These are phyloP conservation scores for Glomus cerebriforme DNA, from an alignment of 192 early-diverging fungal genomes.

Conservation along the genomic window DNA sequence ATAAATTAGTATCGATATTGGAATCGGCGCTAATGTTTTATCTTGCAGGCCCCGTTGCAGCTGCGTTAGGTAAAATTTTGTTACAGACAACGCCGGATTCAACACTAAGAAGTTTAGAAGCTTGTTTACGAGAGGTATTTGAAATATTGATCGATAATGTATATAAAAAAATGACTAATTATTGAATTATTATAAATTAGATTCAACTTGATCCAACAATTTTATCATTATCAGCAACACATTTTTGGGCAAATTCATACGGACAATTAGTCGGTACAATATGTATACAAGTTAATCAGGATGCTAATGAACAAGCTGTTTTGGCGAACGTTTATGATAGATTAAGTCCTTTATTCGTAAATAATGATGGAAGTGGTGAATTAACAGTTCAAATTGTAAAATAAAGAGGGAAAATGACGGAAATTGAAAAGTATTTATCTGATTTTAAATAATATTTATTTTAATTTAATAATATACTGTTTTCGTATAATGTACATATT, in stretches of 20 bases:
- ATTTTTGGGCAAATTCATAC: constrained; percentile 61
- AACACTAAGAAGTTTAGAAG: constrained; percentile 46
- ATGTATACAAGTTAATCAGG: constrained; percentile 45
- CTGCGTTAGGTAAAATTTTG: constrained; percentile 51
- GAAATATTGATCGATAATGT: neutral
- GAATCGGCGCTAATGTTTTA: constrained; percentile 53
- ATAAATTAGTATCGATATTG: constrained; percentile 50
- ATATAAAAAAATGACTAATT: neutral
- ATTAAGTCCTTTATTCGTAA: constrained; percentile 42
- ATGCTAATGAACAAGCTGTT: constrained; percentile 52
- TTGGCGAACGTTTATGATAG: constrained; percentile 49
- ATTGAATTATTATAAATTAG: constrained; percentile 13
- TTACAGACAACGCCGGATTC: constrained; percentile 56
- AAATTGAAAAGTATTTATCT: too few species aligned
- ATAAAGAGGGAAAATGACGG: neutral
- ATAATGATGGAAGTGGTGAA: constrained; percentile 45
- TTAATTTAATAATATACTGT: too few species aligned
- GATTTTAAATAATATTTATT: too few species aligned
- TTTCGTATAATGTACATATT: too few species aligned
- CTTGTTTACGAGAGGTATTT: constrained; percentile 46
- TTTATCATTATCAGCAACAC: constrained; percentile 46
- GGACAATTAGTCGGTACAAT: constrained; percentile 53
- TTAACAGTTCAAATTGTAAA: constrained; percentile 52
- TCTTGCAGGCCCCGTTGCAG: constrained; percentile 50
- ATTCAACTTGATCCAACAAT: constrained; percentile 49